These are phyloP conservation scores for Zasmidium angulare DNA, from an alignment of 2,329 filamentous ascomycete species.

Conservation along the genomic window DNA sequence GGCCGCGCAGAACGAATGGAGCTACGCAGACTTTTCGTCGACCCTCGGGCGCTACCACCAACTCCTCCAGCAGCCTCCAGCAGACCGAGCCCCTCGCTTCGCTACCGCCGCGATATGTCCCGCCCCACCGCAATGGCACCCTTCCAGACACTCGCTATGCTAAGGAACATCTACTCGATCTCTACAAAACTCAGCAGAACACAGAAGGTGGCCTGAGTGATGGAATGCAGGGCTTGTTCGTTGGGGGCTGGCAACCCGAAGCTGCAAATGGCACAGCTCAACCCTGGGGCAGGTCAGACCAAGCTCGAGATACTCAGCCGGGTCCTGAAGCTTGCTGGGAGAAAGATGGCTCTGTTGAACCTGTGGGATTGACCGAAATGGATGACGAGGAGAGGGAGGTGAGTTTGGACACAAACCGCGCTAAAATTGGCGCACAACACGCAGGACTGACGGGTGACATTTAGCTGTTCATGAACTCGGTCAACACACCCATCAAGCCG, in stretches of 20 bases:
- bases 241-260: conserved; percentile 76
- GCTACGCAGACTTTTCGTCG: conserved; percentile 67
- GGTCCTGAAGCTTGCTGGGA: conserved; percentile 96
- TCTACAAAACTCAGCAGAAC: conserved; percentile 62
- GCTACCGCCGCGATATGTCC: conserved; percentile 53
- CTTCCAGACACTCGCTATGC: conserved; percentile 65
- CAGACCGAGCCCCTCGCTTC: conserved; percentile 23
- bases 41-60: conserved; percentile 57
- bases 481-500: conserved; percentile 91
- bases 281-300: conserved; percentile 76
- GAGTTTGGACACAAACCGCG: conserved; percentile 14
- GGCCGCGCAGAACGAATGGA: conserved; percentile 65
- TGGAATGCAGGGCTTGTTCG: conserved; percentile 67
- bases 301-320: conserved; percentile 65
- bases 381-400: conserved; percentile 66
- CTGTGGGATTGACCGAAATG: conserved; percentile 73
- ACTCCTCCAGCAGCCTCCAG: conserved; percentile 43
- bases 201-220: conserved; percentile 62
- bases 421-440: neutral
- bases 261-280: conserved; percentile 62
- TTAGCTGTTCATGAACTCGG: conserved; percentile 77
- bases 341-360: conserved; percentile 64
- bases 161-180: conserved; percentile 73
- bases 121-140: conserved; percentile 63
- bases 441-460: neutral